Conservation (phyloP, 2,329 filamentous ascomycete genomes). For the Aspergillus nomiae region DNA sequence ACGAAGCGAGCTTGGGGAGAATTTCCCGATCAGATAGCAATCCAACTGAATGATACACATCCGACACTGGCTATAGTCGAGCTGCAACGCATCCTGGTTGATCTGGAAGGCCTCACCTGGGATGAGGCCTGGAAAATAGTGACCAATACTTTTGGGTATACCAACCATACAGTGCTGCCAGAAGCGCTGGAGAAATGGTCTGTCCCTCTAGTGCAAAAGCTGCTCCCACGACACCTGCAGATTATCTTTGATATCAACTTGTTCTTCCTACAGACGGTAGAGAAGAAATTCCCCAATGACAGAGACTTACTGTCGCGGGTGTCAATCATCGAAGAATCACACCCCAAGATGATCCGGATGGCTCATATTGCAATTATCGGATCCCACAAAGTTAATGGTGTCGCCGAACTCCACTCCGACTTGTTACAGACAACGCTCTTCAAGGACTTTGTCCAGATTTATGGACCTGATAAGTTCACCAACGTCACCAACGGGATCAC, state of each 20-base stretch:
- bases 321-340: constrained; percentile 97
- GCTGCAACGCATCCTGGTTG: constrained; percentile 86
- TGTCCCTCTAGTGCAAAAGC: constrained; percentile 85
- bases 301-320: constrained; percentile 81
- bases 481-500: constrained; percentile 99
- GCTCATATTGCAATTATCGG: constrained; percentile 92
- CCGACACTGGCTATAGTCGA: constrained; percentile 96
- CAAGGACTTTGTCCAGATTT: constrained; percentile 96
- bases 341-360: constrained; percentile 98
- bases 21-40: constrained; percentile 92
- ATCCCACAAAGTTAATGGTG: constrained; percentile 98
- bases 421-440: constrained; percentile 99
- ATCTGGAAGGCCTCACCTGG: constrained; percentile 90
- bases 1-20: constrained; percentile 85
- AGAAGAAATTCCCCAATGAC: constrained; percentile 87
- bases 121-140: constrained; percentile 87
- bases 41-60: constrained; percentile 97
- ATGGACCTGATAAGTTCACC: constrained; percentile 94
- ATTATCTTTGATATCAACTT: constrained; percentile 99
- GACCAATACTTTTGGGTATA: constrained; percentile 83
- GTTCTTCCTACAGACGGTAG: constrained; percentile 86
- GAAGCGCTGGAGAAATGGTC: constrained; percentile 99
- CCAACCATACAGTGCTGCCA: constrained; percentile 96
- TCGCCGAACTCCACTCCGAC: constrained; percentile 95
- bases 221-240: constrained; percentile 90